These are phyloP conservation scores for Drosera spatulata DNA, from an alignment of 179 eudicot genomes.

Conservation along the genomic window DNA sequence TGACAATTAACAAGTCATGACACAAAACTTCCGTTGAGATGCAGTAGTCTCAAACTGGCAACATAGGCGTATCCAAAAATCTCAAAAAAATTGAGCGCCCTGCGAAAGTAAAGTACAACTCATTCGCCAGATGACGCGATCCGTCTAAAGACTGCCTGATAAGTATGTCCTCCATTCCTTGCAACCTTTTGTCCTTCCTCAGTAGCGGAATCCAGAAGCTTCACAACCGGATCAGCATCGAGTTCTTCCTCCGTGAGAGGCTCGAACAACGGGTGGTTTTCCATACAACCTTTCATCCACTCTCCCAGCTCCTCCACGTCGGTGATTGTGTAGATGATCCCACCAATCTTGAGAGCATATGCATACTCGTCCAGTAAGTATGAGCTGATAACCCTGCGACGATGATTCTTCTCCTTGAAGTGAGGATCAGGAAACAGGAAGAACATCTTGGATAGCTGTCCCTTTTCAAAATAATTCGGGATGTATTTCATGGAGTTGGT, in stretches of 20 bases:
- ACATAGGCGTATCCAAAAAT: no score
- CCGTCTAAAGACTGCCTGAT: slow-evolving; percentile 66
- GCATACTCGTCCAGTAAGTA: slow-evolving; percentile 86
- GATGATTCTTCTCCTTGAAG: slow-evolving; percentile 90
- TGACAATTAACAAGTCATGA: no score
- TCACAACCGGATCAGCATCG: slow-evolving; percentile 67
- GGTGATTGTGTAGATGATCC: slow-evolving; percentile 75
- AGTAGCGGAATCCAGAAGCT: slow-evolving; percentile 64
- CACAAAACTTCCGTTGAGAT: no score
- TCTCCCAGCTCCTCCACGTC: slow-evolving; percentile 92
- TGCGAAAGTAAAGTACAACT: no score
- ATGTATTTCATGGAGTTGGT: slow-evolving; percentile 97
- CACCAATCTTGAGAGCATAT: slow-evolving; percentile 63
- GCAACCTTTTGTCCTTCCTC: slow-evolving; percentile 97
- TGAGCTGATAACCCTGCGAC: slow-evolving; percentile 76
- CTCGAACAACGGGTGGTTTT: slow-evolving; percentile 72
- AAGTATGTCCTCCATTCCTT: slow-evolving; percentile 80
- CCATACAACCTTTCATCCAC: slow-evolving; percentile 82
- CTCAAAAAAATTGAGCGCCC: no score
- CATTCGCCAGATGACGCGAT: slow-evolving; percentile 11
- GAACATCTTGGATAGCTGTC: slow-evolving; percentile 82
- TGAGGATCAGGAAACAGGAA: slow-evolving; percentile 95
- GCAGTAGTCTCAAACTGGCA: no score
- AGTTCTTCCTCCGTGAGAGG: slow-evolving; percentile 44
- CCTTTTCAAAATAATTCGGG: slow-evolving; percentile 83